Base-by-base conservation (phyloP, 2,329 filamentous ascomycete genomes). In the Fusarium sororula region DNA sequence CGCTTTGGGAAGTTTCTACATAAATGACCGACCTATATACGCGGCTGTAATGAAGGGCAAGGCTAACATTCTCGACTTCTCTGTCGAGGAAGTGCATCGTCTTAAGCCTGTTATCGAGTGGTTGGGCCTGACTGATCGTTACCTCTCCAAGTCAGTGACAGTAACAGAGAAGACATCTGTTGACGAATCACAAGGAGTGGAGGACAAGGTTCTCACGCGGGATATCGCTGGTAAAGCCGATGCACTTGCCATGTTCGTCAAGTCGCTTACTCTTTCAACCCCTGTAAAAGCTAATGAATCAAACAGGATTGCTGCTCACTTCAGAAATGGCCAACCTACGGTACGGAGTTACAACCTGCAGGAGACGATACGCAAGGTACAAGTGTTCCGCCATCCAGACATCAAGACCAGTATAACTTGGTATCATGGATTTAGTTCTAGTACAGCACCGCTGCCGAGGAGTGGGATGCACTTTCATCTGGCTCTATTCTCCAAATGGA, bases 181-280 rank as follows among this genome's bases (percentile, higher is more conserved):
- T 24, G 42, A 59, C 7, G 56, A 38, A 28, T 28, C 30, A 7
- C 24, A 50, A 28, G 30, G 30, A 5, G 15, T 11, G 1, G n/a
- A 38, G 6, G 56, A 59, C 6, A 48, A 0, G 0, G 18, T 8
- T 37, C 13, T 59, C 2, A 7, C 10, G 0, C 6, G 14, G 3
- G 20, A 59, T 22, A 59, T 59, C 1, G 6, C 24, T 4, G 3
- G 6, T 6, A 59, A 38, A 26, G 6, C 56, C 17, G 18, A 7
- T 1, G 56, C 42, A 50, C 26, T 59, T 11, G 20, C 32, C 2
- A 59, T 7, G 56, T 50, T n/a, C 7, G 56, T 38, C 22, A 15
- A 7, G 6, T 8, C 17, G 32, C 10, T 14, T 7, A 6, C n/a
- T 35, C 37, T 38, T 38, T 4, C 1, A 38, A 1, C 10, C 10